Conservation (phyloP, 805 yeast species). For the Ogataea corticis region DNA sequence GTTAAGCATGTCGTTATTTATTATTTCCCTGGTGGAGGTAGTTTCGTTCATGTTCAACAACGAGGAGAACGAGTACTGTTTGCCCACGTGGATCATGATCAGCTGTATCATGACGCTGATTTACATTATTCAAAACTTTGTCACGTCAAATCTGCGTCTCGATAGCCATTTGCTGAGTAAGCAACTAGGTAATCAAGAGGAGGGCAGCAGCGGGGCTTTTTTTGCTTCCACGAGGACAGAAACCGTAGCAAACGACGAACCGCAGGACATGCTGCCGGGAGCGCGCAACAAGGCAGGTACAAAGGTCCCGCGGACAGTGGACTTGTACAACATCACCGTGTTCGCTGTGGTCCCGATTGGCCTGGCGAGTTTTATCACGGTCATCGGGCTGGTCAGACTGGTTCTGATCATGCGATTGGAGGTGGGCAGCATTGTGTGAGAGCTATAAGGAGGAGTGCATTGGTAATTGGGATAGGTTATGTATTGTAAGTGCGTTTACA, state of each 20-base stretch:
- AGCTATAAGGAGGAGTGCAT: too few species aligned
- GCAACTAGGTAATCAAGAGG: conserved; percentile 1
- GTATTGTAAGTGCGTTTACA: too few species aligned
- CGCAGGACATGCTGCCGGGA: not conserved
- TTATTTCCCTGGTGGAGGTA: conserved; percentile 69
- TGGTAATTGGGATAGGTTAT: not conserved
- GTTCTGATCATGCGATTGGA: conserved; percentile 75
- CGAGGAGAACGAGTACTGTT: conserved; percentile 56
- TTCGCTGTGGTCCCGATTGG: conserved; percentile 99
- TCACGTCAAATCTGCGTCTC: conserved; percentile 70
- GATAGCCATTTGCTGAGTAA: conserved; percentile 26
- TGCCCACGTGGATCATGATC: conserved; percentile 92
- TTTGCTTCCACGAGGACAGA: not conserved
- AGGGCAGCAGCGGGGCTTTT: not conserved
- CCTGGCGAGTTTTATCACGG: conserved; percentile 86
- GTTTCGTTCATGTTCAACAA: conserved; percentile 69
- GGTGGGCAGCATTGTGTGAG: conserved; percentile 37
- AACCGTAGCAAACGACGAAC: not conserved
- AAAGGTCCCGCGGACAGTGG: conserved; percentile 65
- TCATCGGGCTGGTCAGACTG: conserved; percentile 79
- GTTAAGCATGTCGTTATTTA: conserved; percentile 74
- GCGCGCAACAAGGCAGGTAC: conserved; percentile 15
- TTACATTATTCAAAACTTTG: conserved; percentile 83
- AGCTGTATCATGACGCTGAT: conserved; percentile 79
- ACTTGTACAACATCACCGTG: conserved; percentile 84